These are phyloP conservation scores for Corylus americana DNA, from an alignment of 306 rosid genomes.

Conservation along the genomic window DNA sequence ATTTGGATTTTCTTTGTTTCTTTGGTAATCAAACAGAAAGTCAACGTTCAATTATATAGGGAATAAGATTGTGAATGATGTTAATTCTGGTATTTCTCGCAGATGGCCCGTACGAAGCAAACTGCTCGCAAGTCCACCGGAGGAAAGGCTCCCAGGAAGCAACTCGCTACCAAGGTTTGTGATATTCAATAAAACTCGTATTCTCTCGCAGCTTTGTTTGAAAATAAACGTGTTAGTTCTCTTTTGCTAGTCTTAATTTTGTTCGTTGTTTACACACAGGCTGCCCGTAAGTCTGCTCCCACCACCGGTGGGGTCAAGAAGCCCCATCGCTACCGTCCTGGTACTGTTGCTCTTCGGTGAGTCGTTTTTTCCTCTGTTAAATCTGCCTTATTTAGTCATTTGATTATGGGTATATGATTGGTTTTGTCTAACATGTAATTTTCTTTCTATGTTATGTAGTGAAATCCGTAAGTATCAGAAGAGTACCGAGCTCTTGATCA, in stretches of 20 bases:
- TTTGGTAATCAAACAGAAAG: background rate
- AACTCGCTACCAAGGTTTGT: constrained; percentile 91
- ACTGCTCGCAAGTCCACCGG: constrained; percentile 96
- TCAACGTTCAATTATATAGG: background rate
- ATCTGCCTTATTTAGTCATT: background rate
- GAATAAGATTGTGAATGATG: background rate
- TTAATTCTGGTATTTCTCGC: background rate
- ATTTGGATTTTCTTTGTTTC: background rate
- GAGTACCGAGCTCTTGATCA: constrained; percentile 85
- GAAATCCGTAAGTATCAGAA: constrained; percentile 95
- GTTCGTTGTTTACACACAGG: constrained; percentile 25
- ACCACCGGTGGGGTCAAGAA: constrained; percentile 97
- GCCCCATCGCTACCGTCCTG: constrained; percentile 94
- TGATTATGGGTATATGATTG: too few relatives aligned
- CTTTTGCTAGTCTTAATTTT: accelerated
- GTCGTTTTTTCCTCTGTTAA: background rate
- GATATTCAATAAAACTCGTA: background rate
- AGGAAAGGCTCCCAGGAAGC: constrained; percentile 97
- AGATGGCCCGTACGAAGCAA: constrained; percentile 99
- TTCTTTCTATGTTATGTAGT: constrained; percentile 20
- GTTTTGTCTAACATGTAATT: background rate
- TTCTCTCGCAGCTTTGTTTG: background rate
- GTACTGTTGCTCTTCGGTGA: constrained; percentile 93
- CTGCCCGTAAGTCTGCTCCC: constrained; percentile 97
- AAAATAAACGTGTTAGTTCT: accelerated